Conservation (phyloP, 2,329 filamentous ascomycete genomes). For the Epichloe glyceriae region DNA sequence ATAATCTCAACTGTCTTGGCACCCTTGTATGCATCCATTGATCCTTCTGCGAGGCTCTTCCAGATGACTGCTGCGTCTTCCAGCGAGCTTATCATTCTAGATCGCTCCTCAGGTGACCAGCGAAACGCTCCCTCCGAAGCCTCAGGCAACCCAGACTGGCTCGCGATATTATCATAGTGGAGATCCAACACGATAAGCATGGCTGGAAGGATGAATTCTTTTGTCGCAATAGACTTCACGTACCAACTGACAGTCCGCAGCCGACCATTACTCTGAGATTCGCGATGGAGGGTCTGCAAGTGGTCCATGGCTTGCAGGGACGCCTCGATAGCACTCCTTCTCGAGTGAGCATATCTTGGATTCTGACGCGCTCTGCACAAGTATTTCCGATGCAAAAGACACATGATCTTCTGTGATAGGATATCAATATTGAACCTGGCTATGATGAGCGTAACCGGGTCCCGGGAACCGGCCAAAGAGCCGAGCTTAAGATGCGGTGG, state of each 20-base stretch:
- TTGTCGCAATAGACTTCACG: constrained; percentile 64
- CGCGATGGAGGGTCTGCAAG: constrained; percentile 60
- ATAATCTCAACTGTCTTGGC: constrained; percentile 70
- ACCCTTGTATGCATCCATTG: constrained; percentile 85
- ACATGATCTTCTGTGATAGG: constrained; percentile 78
- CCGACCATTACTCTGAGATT: constrained; percentile 59
- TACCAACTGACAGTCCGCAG: constrained; percentile 66
- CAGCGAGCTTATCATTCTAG: constrained; percentile 65
- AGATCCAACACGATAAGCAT: constrained; percentile 78
- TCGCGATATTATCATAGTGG: constrained; percentile 49
- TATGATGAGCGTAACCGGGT: constrained; percentile 75
- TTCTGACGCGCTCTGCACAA: constrained; percentile 66
- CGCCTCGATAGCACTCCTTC: constrained; percentile 73
- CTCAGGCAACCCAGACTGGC: constrained; percentile 25
- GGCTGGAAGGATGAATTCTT: constrained; percentile 75
- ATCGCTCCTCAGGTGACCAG: constrained; percentile 47
- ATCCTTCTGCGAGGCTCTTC: constrained; percentile 62
- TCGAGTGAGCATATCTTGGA: constrained; percentile 69
- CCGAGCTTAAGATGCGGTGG: constrained; percentile 70
- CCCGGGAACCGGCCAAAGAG: constrained; percentile 60
- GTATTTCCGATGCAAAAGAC: constrained; percentile 80
- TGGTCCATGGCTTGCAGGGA: constrained; percentile 71
- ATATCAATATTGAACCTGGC: constrained; percentile 75
- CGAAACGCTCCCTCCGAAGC: constrained; percentile 34
- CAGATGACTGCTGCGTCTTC: constrained; percentile 67